Base-by-base conservation (phyloP, 2,329 filamentous ascomycete species). In the Eurotiales sp. region DNA sequence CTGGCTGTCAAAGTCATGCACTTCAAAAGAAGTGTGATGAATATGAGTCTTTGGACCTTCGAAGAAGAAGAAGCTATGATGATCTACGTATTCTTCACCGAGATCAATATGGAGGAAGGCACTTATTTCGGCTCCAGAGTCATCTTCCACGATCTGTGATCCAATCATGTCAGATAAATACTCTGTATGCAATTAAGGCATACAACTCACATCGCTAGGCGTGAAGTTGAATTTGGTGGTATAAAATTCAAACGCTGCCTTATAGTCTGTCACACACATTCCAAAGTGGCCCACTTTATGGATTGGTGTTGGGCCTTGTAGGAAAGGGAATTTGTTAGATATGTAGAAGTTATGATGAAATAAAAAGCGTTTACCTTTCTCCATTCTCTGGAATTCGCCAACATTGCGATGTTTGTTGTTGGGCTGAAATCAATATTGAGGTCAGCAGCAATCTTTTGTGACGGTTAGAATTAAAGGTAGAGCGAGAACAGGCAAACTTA, bases 1-100 rank as follows among this genome's bases (percentile, higher is more conserved):
- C 71, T 88, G 85, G 4, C 81, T 80, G 61, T 89, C 85, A 59
- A 85, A 86, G 64, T 88, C 84, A 60, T 86, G 81, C 8, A 85
- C 83, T 67, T 88, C 85, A 56, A 84, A 88, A 1, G 77, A 81
- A 10, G 80, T 80, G 68, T 88, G 86, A 63, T 88, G 85, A 2
- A 87, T 79, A 62, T 85, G 81, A 0, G 55, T 42, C 1, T 62
- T 66, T 11, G 56, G 55, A 4, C 50, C 50, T 23, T 42, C 17
- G 25, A 52, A 47, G 54, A 81, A 68, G 66, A 82, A 81, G 54
- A 82, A 77, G 3, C 67, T 71, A 58, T 84, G 81, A 58, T 84
- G 80, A 60, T 84, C 80, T 0, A 74, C 71, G 50, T 70, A 72
- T 1, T 69, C 66, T 0, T 66, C 57, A 0, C 79, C 81, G 0